phyloP scores from a whole-genome alignment of 2,329 filamentous ascomycete species.

The Tolypocladium album region DNA sequence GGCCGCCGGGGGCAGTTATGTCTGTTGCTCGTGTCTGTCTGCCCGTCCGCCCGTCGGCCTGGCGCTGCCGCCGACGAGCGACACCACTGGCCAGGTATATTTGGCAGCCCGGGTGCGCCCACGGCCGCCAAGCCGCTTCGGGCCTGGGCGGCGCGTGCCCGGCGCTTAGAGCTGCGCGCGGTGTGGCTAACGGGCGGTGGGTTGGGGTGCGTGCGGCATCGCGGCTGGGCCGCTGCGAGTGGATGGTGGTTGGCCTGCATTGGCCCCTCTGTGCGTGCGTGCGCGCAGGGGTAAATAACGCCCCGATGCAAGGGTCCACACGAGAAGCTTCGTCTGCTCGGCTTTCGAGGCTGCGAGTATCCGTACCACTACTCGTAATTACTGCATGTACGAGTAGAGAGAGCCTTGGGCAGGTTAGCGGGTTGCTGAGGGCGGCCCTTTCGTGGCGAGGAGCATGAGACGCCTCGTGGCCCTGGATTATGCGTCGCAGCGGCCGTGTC shows the following conservation, averaged over 20 bases:
- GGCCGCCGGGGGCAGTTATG: neutral
- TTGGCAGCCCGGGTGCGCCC: neutral
- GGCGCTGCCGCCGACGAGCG: neutral
- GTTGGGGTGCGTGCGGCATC: neutral
- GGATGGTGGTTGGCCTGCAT: neutral
- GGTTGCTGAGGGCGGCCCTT: too few relatives aligned
- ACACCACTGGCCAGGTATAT: neutral
- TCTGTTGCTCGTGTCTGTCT: neutral
- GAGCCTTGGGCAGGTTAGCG: neutral
- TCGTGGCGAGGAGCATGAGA: neutral
- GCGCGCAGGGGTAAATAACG: too few relatives aligned
- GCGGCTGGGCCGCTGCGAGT: neutral
- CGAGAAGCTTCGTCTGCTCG: too few relatives aligned
- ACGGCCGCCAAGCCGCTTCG: neutral
- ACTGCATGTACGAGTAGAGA: too few relatives aligned
- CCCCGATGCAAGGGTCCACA: too few relatives aligned
- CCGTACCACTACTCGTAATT: too few relatives aligned
- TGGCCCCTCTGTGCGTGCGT: too few relatives aligned
- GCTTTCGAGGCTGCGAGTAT: too few relatives aligned
- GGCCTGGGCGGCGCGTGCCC: neutral
- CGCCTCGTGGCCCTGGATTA: neutral
- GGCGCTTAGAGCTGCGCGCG: neutral
- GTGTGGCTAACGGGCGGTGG: neutral
- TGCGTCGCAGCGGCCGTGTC: neutral
- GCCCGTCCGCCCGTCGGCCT: neutral